Evolutionary conservation across 352 stramenopile species (phyloP).

Genomic region (Pythium aristosporum): DNA sequence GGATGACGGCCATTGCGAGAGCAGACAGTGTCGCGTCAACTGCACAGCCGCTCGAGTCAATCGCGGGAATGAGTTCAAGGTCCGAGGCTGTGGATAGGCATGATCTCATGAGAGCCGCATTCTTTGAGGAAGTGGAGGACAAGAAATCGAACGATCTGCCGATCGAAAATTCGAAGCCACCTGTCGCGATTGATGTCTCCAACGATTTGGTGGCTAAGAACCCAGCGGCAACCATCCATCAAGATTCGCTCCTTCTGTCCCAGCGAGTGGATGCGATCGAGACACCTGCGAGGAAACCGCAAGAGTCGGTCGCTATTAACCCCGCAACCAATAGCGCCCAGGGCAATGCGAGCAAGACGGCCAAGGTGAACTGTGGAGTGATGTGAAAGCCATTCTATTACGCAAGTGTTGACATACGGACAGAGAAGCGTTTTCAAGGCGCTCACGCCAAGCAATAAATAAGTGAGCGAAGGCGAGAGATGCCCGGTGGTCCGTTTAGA

Average conservation of each 20-base stretch:
- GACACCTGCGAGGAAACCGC: background rate
- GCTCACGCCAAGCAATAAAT: conserved; percentile 21
- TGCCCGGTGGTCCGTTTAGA: background rate
- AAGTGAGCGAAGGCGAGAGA: background rate
- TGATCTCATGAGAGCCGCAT: conserved; percentile 18
- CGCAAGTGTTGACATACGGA: background rate
- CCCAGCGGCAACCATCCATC: background rate
- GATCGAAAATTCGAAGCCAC: background rate
- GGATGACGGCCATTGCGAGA: conserved; percentile 13
- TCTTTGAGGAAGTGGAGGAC: conserved; percentile 23
- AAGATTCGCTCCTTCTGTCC: background rate
- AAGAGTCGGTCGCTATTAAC: background rate
- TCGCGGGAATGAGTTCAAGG: background rate
- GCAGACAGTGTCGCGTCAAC: background rate
- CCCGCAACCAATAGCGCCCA: background rate
- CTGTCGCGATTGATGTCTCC: too few species aligned
- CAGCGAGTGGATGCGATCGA: background rate
- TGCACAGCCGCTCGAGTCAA: background rate
- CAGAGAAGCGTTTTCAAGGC: conserved; percentile 1
- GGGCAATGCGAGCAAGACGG: background rate
- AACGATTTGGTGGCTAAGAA: background rate
- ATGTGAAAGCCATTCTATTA: conserved; percentile 10
- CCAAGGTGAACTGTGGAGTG: conserved; percentile 1
- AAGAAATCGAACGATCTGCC: background rate
- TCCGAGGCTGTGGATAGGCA: conserved; percentile 7